These are phyloP conservation scores for Cnidoscolus chayamansa DNA, from an alignment of 441 rosid genomes.

Conservation along the genomic window DNA sequence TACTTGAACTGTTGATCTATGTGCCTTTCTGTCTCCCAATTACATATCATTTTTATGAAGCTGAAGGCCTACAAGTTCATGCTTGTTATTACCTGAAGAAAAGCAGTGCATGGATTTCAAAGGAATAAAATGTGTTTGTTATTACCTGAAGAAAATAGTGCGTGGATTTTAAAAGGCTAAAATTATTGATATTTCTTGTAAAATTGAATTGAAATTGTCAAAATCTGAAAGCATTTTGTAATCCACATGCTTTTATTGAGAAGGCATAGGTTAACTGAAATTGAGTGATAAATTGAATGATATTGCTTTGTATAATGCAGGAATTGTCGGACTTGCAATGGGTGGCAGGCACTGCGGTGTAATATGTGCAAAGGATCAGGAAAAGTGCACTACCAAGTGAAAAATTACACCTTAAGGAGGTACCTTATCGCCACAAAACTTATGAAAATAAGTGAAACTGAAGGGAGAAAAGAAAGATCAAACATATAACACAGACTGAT, in stretches of 20 bases:
- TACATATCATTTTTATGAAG: not conserved
- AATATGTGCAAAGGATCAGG: constrained; percentile 89
- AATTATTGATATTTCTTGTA: not conserved
- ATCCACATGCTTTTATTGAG: constrained; percentile 4
- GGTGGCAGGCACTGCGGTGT: constrained; percentile 88
- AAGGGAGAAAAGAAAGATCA: not conserved
- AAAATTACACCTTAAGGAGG: constrained; percentile 72
- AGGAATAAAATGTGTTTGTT: not conserved
- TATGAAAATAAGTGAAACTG: constrained; percentile 2
- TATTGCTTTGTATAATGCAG: constrained; percentile 39
- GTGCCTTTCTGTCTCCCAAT: not conserved
- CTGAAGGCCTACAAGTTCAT: not conserved
- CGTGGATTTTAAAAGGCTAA: not conserved
- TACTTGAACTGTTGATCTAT: not conserved
- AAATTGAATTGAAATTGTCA: not conserved
- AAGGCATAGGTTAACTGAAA: not conserved
- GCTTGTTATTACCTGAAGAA: not conserved
- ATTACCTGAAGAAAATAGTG: not conserved
- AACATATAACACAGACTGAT: not conserved
- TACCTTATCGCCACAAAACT: constrained; percentile 26
- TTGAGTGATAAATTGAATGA: constrained; percentile 10
- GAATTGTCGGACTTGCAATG: constrained; percentile 75
- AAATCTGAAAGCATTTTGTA: not conserved
- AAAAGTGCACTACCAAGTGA: constrained; percentile 77
- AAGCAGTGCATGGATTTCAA: not conserved